Conservation (phyloP, 805 yeast species). For the Metschnikowia henanensis region DNA sequence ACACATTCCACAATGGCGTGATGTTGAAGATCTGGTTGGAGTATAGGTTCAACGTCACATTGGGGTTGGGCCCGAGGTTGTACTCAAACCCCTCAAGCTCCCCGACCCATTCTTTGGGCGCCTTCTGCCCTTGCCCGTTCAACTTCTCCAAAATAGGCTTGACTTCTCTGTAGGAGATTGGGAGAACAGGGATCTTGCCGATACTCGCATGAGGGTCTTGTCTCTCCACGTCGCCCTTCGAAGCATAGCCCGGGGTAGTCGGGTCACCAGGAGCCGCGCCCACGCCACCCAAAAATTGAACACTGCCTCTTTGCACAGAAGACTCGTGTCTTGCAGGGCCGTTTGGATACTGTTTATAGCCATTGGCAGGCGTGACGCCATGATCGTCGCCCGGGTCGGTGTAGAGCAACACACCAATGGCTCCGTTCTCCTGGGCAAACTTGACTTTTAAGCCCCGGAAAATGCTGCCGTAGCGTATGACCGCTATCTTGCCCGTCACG, state of each 20-base stretch:
- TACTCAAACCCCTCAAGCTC: constrained; percentile 46
- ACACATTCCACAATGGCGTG: constrained; percentile 61
- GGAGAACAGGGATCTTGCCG: constrained; percentile 70
- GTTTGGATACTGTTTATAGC: constrained; percentile 55
- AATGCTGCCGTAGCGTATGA: constrained; percentile 52
- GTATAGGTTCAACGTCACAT: constrained; percentile 49
- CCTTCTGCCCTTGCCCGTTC: constrained; percentile 56
- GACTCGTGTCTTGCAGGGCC: constrained; percentile 68
- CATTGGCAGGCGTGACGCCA: constrained; percentile 52
- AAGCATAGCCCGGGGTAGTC: constrained; percentile 69
- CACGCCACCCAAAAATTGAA: constrained; percentile 51
- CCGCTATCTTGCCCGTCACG: constrained; percentile 55
- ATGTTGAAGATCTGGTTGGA: constrained; percentile 62
- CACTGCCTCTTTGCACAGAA: constrained; percentile 62
- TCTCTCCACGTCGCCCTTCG: constrained; percentile 29
- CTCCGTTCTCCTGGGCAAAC: constrained; percentile 63
- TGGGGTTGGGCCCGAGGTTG: constrained; percentile 50
- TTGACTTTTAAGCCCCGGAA: constrained; percentile 57
- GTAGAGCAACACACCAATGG: constrained; percentile 60
- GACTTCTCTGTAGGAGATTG: constrained; percentile 64
- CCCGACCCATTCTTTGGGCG: constrained; percentile 41
- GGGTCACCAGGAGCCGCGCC: constrained; percentile 70
- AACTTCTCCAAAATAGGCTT: constrained; percentile 58
- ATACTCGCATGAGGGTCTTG: constrained; percentile 33
- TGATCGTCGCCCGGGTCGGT: constrained; percentile 71